Conservation (phyloP, 352 stramenopile genomes). For the Phytopythium mirpurense region DNA sequence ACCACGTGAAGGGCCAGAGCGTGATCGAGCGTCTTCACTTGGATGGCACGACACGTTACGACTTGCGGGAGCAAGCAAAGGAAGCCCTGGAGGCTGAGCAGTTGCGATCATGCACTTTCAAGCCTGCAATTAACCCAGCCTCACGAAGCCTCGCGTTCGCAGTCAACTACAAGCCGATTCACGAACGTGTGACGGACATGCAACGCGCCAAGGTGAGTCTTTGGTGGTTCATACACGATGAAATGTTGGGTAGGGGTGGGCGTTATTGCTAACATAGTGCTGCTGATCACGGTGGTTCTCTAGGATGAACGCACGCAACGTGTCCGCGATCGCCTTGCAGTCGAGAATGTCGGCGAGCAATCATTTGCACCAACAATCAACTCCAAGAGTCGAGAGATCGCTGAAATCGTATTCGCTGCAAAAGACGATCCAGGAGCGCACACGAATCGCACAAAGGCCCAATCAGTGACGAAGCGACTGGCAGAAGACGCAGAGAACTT, state of each 20-base stretch:
- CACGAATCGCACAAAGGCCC: conserved; percentile 2
- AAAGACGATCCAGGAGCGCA: conserved; percentile 10
- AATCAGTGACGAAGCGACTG: conserved; percentile 49
- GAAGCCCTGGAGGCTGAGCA: conserved; percentile 39
- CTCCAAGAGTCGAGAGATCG: conserved; percentile 59
- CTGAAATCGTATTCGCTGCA: conserved; percentile 28
- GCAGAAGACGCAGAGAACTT: conserved; percentile 40
- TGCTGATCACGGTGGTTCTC: conserved; percentile 1
- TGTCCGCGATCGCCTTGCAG: conserved; percentile 42
- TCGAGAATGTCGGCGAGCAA: conserved; percentile 20
- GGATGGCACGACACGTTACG: conserved; percentile 48
- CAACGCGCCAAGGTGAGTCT: conserved; percentile 59
- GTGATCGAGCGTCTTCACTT: conserved; percentile 61
- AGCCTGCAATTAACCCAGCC: conserved; percentile 48
- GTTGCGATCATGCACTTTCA: conserved; percentile 63
- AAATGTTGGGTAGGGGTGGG: no score
- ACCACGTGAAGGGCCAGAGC: conserved; percentile 15
- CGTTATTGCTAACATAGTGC: not conserved
- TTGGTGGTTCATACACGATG: not conserved
- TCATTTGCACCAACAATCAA: conserved; percentile 64
- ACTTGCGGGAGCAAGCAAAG: conserved; percentile 45
- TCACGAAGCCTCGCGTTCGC: conserved; percentile 33
- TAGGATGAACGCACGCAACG: conserved; percentile 38
- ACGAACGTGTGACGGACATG: conserved; percentile 51
- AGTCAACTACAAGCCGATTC: conserved; percentile 62